These are phyloP conservation scores for Scedosporium boydii DNA, from an alignment of 2,329 filamentous ascomycete species.

Conservation along the genomic window DNA sequence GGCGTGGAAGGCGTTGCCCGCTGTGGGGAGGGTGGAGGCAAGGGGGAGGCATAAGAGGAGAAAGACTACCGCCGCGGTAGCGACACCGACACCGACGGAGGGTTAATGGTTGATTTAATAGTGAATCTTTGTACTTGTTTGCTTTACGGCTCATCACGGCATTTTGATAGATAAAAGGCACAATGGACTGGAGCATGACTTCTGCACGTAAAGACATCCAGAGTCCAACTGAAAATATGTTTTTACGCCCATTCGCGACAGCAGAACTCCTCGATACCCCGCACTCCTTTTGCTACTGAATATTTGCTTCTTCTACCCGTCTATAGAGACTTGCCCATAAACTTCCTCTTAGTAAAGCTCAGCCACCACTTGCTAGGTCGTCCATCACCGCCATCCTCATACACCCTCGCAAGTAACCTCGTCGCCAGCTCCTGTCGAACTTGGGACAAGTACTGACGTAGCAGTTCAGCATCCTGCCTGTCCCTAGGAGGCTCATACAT, in stretches of 20 bases:
- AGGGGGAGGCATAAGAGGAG: constrained; percentile 69
- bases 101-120: background rate
- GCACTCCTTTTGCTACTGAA: background rate
- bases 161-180: background rate
- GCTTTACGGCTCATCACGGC: background rate
- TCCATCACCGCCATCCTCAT: constrained; percentile 64
- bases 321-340: constrained; percentile 91
- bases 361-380: constrained; percentile 86
- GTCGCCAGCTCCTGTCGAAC: constrained; percentile 84
- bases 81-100: background rate
- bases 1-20: constrained; percentile 69
- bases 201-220: background rate
- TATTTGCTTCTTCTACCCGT: background rate
- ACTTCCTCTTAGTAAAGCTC: constrained; percentile 98
- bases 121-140: background rate
- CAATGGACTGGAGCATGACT: background rate
- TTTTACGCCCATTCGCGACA: background rate
- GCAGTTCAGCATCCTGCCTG: constrained; percentile 77
- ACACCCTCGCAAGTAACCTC: constrained; percentile 77
- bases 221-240: background rate
- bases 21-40: constrained; percentile 70
- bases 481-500: constrained; percentile 86
- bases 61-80: constrained; percentile 31
- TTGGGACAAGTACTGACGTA: constrained; percentile 85
- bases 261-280: background rate